Conservation (phyloP, 2,329 filamentous ascomycete species). For the Aspergillus viridinutans region DNA sequence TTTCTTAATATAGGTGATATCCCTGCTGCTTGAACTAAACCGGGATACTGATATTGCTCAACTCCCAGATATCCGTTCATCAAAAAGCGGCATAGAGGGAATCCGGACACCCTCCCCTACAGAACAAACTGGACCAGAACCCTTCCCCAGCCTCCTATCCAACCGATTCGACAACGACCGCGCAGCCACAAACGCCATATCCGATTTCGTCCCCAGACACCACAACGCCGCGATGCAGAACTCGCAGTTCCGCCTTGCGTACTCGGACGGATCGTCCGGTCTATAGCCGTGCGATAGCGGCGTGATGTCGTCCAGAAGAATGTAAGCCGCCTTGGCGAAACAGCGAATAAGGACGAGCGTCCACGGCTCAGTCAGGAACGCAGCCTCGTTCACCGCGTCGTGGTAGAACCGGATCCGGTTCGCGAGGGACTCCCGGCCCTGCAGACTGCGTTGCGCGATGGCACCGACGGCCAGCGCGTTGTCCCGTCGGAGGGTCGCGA, state of each 20-base stretch:
- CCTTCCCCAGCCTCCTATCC: slow-evolving; percentile 3
- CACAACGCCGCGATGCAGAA: slow-evolving; percentile 52
- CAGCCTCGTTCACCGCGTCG: slow-evolving; percentile 51
- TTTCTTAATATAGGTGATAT: too few relatives aligned
- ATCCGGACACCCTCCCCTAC: not conserved
- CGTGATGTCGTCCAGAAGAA: slow-evolving; percentile 32
- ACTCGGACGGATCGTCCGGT: not conserved
- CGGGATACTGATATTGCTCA: not conserved
- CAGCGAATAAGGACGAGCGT: slow-evolving; percentile 52
- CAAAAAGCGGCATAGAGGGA: not conserved
- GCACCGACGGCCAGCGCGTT: slow-evolving; percentile 48
- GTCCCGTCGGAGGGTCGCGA: slow-evolving; percentile 39
- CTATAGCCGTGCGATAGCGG: not conserved
- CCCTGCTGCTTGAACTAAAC: too few relatives aligned
- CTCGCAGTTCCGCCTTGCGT: slow-evolving; percentile 31
- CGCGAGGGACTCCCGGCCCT: slow-evolving; percentile 18
- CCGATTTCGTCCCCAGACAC: slow-evolving; percentile 54
- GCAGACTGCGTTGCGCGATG: slow-evolving; percentile 46
- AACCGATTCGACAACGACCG: slow-evolving; percentile 34
- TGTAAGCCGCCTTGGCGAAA: slow-evolving; percentile 47
- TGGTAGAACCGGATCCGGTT: slow-evolving; percentile 39
- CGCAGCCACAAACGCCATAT: slow-evolving; percentile 45
- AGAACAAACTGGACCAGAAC: not conserved
- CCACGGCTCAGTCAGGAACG: slow-evolving; percentile 59
- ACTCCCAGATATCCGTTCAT: not conserved